Evolutionary conservation across 441 rosid species (phyloP).

Genomic region (Corymbia calophylla): DNA sequence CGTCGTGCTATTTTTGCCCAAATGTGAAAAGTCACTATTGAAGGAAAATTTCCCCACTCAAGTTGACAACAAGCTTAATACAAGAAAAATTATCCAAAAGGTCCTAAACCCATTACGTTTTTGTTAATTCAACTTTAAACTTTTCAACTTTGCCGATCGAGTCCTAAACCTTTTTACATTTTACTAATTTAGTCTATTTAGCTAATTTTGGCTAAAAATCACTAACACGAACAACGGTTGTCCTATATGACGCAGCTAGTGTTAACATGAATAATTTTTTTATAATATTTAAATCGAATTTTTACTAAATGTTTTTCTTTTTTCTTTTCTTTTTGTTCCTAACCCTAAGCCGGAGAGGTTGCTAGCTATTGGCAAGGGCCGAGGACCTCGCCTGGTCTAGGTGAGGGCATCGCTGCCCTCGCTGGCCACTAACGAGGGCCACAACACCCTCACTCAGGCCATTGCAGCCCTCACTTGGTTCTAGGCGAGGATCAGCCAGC

Average conservation of each 20-base stretch:
- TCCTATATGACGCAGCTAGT: fast-evolving
- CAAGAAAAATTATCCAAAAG: not conserved
- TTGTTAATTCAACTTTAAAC: not conserved
- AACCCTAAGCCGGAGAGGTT: not conserved
- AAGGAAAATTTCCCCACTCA: not conserved
- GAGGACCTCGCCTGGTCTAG: too few species aligned
- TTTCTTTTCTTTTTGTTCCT: not conserved
- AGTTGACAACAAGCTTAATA: not conserved
- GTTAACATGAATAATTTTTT: fast-evolving
- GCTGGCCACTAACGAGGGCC: not conserved
- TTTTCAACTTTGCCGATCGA: too few species aligned
- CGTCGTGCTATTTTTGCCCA: not conserved
- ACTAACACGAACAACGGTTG: fast-evolving
- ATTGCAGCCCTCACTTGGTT: not conserved
- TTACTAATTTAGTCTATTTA: too few species aligned
- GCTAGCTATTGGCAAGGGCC: too few species aligned
- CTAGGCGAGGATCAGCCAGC: not conserved
- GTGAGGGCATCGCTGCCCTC: not conserved
- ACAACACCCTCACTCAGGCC: not conserved
- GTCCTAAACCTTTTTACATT: not conserved
- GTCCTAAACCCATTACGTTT: not conserved
- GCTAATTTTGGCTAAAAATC: too few species aligned
- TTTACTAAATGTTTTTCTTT: too few species aligned
- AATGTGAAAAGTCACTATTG: not conserved
- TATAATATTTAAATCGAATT: too few species aligned